Evolutionary conservation across 1,284 basidiomycete genomes (phyloP).

Genomic region (Ceratobasidium sp.): DNA sequence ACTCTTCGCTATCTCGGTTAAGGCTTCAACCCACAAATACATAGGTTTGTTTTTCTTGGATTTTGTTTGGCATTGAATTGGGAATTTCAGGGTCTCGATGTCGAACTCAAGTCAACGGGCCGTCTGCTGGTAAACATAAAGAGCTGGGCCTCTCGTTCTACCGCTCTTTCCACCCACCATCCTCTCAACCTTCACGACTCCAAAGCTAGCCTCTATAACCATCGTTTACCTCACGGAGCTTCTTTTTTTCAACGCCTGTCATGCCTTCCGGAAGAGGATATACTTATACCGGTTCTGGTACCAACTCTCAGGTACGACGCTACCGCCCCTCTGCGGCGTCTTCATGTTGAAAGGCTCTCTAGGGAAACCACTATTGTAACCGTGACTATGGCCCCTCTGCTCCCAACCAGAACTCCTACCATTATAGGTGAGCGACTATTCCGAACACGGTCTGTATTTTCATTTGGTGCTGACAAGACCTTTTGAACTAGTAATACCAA

Average conservation of each 20-base stretch:
- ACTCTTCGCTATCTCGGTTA: too few relatives aligned
- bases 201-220: neutral
- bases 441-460: neutral
- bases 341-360: neutral
- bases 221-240: neutral
- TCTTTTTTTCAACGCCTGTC: neutral
- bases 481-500: slow-evolving; percentile 36
- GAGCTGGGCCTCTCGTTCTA: neutral
- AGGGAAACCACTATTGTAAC: slow-evolving; percentile 48
- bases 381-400: slow-evolving; percentile 47
- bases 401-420: slow-evolving; percentile 46
- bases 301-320: slow-evolving; percentile 31
- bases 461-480: neutral
- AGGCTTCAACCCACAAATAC: too few relatives aligned
- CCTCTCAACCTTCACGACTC: neutral
- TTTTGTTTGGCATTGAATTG: too few relatives aligned
- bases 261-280: slow-evolving; percentile 38
- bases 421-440: slow-evolving; percentile 31
- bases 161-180: neutral
- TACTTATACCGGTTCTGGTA: slow-evolving; percentile 23
- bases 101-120: neutral
- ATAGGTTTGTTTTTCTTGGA: too few relatives aligned
- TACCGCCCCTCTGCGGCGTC: neutral
- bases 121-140: neutral
- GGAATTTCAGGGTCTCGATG: neutral